Evolutionary conservation across 352 stramenopile species (phyloP).

Genomic region (Globisporangium solare): DNA sequence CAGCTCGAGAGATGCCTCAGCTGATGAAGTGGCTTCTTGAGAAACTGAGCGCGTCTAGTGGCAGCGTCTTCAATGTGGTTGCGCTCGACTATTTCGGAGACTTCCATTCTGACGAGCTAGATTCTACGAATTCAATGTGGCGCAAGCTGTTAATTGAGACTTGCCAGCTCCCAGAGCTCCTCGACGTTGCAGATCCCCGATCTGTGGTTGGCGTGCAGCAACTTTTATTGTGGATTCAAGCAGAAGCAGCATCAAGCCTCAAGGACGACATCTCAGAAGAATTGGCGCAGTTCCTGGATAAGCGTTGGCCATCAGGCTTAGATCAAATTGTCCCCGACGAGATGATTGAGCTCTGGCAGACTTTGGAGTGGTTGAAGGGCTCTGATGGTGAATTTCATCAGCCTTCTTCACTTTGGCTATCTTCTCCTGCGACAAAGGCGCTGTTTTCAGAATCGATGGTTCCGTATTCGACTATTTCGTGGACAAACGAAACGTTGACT

Average conservation of each 20-base stretch:
- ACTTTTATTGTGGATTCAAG: conserved; percentile 45
- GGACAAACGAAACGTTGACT: conserved; percentile 32
- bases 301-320: conserved; percentile 22
- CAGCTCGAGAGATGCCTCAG: conserved; percentile 12
- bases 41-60: conserved; percentile 5
- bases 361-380: conserved; percentile 30
- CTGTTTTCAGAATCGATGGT: conserved; percentile 47
- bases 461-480: conserved; percentile 31
- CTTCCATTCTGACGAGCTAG: too few relatives aligned
- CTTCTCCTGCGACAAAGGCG: conserved; percentile 21
- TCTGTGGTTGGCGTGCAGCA: conserved; percentile 22
- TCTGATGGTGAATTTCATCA: conserved; percentile 32
- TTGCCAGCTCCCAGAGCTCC: conserved; percentile 32
- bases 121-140: conserved; percentile 19
- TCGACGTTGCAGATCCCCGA: conserved; percentile 22
- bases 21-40: conserved; percentile 23
- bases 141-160: conserved; percentile 34
- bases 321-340: not conserved
- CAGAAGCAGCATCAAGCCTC: conserved; percentile 21
- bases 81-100: conserved; percentile 3
- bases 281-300: conserved; percentile 40
- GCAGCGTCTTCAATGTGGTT: conserved; percentile 4
- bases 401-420: conserved; percentile 42
- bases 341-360: conserved; percentile 9
- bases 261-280: conserved; percentile 41